Evolutionary conservation across 352 stramenopile genomes (phyloP).

Genomic region (Achlya hypogyna): DNA sequence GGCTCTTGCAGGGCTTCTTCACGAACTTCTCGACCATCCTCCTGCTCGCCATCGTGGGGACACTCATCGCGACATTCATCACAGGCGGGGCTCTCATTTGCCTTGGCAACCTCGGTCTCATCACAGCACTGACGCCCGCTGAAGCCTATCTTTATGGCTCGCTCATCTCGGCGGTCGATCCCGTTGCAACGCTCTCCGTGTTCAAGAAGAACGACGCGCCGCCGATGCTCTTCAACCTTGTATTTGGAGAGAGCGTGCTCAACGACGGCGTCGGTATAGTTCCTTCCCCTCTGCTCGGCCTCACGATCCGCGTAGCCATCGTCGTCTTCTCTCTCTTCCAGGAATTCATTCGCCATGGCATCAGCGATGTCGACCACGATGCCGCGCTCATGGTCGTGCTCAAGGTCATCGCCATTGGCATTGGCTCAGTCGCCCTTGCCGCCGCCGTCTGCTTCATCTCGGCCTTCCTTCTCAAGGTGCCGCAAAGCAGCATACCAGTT

Average conservation of each 20-base stretch:
- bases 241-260: conserved; percentile 93
- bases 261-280: conserved; percentile 88
- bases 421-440: conserved; percentile 69
- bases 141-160: conserved; percentile 89
- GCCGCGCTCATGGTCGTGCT: conserved; percentile 65
- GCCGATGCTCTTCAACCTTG: conserved; percentile 90
- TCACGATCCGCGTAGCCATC: conserved; percentile 39
- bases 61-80: conserved; percentile 70
- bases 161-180: conserved; percentile 90
- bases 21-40: conserved; percentile 84
- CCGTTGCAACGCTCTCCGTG: conserved; percentile 88
- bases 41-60: conserved; percentile 68
- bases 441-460: conserved; percentile 65
- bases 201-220: conserved; percentile 87
- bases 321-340: conserved; percentile 79
- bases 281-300: conserved; percentile 31
- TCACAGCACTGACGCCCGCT: conserved; percentile 74
- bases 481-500: too few species aligned
- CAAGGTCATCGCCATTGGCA: conserved; percentile 73
- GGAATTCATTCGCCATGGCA: conserved; percentile 61
- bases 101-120: conserved; percentile 53
- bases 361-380: conserved; percentile 58
- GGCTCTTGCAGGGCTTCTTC: conserved; percentile 58
- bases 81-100: conserved; percentile 65
- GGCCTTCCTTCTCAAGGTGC: conserved; percentile 71